Evolutionary conservation across 2,329 filamentous ascomycete genomes (phyloP), one percentile per base, ranked within the genome.

Genomic region (Cryoendolithus antarcticus): DNA sequence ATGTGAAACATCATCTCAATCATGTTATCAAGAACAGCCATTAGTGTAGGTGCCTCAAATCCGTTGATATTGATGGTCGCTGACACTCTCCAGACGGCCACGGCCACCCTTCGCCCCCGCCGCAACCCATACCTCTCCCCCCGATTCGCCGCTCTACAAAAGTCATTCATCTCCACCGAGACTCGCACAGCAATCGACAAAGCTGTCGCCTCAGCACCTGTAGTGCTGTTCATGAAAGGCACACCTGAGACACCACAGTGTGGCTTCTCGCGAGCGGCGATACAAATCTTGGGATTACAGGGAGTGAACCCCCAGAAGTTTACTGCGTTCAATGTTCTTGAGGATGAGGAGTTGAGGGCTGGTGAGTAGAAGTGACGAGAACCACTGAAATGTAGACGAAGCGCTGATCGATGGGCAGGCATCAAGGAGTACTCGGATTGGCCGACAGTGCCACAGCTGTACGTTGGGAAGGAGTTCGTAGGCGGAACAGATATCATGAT

Each of bases 371-470:
- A 30, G 19, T 12, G 8, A 3, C 35, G 5, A 38, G 19, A 35
- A 11, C 28, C 15, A 19, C 15, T 19, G 15, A 3, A 12, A 37
- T 9, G 29, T 15, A n/a, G 30, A 39, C 9, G 15, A 19, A 8
- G 32, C 11, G 21, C 21, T 38, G 37, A 35, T 19, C 29, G 30
- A 10, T 35, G 38, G 13, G 33, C 49, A 88, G 89, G 91, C 38
- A 94, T 98, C 68, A 98, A 98, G 67, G 89, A 98, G 65, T 98
- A 91, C 70, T 94, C 88, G 2, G 91, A 96, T 60, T 98, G 91
- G 91, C 91, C 91, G 9, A 98, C 91, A 12, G 96, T 98, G 59
- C 91, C 91, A 5, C 91, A 98, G 63, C 72, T 98, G 11, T 98
- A 96, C 64, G 72, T 98, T 37, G 77, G 93, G 47, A 89, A 89